Evolutionary conservation across 2,329 filamentous ascomycete genomes (phyloP).

Genomic region (Botrytis fabae): DNA sequence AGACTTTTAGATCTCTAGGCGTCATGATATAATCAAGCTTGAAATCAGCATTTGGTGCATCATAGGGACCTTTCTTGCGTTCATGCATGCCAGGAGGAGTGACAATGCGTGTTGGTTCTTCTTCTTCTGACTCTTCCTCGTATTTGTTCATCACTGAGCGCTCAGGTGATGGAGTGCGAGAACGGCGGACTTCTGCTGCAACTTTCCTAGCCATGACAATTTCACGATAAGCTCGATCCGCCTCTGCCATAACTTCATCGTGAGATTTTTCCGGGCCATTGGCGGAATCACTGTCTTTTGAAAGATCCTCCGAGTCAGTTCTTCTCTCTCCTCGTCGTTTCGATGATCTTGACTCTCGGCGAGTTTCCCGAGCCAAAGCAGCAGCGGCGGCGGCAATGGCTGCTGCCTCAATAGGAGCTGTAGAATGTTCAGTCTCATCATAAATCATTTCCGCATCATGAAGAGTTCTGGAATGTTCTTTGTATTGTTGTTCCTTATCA

Average conservation of each 20-base stretch:
- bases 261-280: slow-evolving; percentile 28
- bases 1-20: slow-evolving; percentile 50
- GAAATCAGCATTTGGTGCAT: slow-evolving; percentile 63
- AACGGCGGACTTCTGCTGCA: slow-evolving; percentile 53
- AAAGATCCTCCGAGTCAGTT: slow-evolving; percentile 32
- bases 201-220: slow-evolving; percentile 54
- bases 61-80: slow-evolving; percentile 52
- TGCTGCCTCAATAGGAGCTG: slow-evolving; percentile 49
- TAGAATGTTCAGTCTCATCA: slow-evolving; percentile 50
- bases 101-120: slow-evolving; percentile 49
- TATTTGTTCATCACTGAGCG: slow-evolving; percentile 58
- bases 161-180: slow-evolving; percentile 53
- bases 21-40: slow-evolving; percentile 59
- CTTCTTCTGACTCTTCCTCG: slow-evolving; percentile 42
- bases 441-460: slow-evolving; percentile 49
- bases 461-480: slow-evolving; percentile 34
- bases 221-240: slow-evolving; percentile 59
- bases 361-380: slow-evolving; percentile 43
- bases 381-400: slow-evolving; percentile 51
- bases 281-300: slow-evolving; percentile 20
- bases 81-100: slow-evolving; percentile 55
- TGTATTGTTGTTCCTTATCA: slow-evolving; percentile 19
- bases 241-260: slow-evolving; percentile 56
- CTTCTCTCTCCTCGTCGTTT: slow-evolving; percentile 42
- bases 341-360: slow-evolving; percentile 37